Conservation (phyloP, 1,284 basidiomycete genomes). For the Neolentinus lepideus region DNA sequence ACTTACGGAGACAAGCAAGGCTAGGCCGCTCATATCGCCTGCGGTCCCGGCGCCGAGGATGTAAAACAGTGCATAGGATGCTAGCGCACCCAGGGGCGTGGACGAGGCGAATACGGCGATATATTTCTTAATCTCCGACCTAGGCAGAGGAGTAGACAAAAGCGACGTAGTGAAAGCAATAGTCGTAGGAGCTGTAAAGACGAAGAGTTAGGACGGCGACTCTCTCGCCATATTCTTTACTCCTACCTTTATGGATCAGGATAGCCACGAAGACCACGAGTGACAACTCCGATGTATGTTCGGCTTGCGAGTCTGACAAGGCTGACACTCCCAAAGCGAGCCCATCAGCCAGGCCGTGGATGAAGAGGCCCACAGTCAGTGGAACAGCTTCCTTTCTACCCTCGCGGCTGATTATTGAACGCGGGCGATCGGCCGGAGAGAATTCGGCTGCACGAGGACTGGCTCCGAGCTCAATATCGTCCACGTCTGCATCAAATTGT, state of each 20-base stretch:
- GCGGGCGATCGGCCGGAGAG: neutral
- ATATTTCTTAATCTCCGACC: conserved; percentile 64
- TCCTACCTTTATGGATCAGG: conserved; percentile 80
- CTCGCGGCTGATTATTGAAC: neutral
- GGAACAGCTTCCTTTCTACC: conserved; percentile 38
- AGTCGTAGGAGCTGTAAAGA: conserved; percentile 77
- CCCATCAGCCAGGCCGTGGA: conserved; percentile 87
- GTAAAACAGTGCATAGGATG: conserved; percentile 60
- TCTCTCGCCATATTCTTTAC: neutral
- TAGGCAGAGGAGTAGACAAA: conserved; percentile 64
- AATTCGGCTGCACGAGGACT: conserved; percentile 8
- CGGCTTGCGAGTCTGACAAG: conserved; percentile 27
- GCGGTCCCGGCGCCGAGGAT: conserved; percentile 41
- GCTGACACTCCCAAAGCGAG: conserved; percentile 81
- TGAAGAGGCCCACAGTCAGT: conserved; percentile 76
- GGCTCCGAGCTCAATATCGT: conserved; percentile 36
- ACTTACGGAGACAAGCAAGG: conserved; percentile 74
- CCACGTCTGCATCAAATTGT: conserved; percentile 55
- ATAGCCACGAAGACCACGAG: conserved; percentile 84
- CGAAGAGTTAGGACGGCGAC: neutral
- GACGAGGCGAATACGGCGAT: conserved; percentile 74
- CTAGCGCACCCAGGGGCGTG: conserved; percentile 71
- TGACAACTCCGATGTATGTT: conserved; percentile 44
- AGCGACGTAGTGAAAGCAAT: conserved; percentile 79
- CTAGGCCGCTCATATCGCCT: conserved; percentile 61